Evolutionary conservation across 768 basidiomycete genomes (phyloP).

Genomic region (Mycena alexandri): DNA sequence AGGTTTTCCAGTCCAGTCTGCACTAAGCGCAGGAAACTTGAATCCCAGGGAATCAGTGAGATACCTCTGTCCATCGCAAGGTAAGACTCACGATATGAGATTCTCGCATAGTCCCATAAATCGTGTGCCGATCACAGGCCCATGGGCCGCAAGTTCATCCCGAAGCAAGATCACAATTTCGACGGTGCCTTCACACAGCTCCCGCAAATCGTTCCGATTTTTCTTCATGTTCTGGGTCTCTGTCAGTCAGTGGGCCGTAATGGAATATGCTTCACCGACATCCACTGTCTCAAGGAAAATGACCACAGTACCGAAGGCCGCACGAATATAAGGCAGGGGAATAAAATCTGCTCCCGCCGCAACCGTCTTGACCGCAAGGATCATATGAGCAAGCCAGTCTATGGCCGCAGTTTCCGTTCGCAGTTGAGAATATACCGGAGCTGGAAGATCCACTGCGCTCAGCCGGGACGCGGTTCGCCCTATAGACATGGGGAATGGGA

Average conservation of each 20-base stretch:
- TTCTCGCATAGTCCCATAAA: slow-evolving; percentile 4
- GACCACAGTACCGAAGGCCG: slow-evolving; percentile 8
- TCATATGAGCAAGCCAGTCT: slow-evolving; percentile 17
- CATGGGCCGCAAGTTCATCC: background rate
- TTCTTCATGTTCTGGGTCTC: slow-evolving; percentile 6
- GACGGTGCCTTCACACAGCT: slow-evolving; percentile 6
- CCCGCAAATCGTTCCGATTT: slow-evolving; percentile 12
- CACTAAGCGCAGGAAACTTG: background rate
- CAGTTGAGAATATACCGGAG: slow-evolving; percentile 2
- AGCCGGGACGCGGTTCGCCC: no score
- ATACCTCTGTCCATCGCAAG: background rate
- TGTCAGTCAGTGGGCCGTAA: background rate
- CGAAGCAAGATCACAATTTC: slow-evolving; percentile 12
- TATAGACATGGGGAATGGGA: background rate
- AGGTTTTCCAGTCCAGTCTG: background rate
- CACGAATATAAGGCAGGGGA: slow-evolving; percentile 4
- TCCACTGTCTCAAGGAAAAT: slow-evolving; percentile 22
- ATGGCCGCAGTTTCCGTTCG: background rate
- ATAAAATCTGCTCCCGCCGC: slow-evolving; percentile 16
- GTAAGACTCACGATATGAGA: slow-evolving; percentile 1
- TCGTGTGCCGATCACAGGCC: background rate
- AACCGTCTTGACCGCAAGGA: slow-evolving; percentile 12
- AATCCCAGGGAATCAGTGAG: background rate
- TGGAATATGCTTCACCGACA: background rate
- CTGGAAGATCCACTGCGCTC: background rate